Evolutionary conservation across 2,329 filamentous ascomycete species (phyloP).

Genomic region (Diaporthe amygdali): DNA sequence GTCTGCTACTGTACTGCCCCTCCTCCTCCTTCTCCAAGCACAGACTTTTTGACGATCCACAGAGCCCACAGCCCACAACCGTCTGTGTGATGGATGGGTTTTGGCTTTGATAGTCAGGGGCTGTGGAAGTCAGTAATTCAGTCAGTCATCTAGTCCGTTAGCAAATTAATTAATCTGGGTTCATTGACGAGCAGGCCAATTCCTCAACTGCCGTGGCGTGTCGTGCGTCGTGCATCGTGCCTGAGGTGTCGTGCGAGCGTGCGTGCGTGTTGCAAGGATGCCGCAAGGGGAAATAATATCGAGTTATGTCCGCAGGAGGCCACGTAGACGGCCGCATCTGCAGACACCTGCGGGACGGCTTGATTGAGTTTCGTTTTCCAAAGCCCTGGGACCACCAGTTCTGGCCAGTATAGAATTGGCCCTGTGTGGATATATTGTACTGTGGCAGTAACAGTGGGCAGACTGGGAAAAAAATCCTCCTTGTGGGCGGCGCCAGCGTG

Average conservation of each 20-base stretch:
- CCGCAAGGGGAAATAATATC: constrained; percentile 12
- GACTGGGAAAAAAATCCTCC: neutral
- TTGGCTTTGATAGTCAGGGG: neutral
- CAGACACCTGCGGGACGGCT: constrained; percentile 5
- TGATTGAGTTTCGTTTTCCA: constrained; percentile 16
- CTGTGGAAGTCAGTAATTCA: neutral
- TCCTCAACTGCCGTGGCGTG: neutral
- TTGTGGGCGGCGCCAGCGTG: neutral
- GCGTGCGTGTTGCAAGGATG: neutral
- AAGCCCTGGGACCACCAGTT: constrained; percentile 2
- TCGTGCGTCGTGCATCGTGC: neutral
- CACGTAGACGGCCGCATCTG: constrained; percentile 8
- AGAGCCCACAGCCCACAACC: neutral
- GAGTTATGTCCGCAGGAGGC: constrained; percentile 6
- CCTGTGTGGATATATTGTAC: neutral
- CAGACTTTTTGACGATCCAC: neutral
- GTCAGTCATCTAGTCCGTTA: too few relatives aligned
- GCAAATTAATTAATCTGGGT: neutral
- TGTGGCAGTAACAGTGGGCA: neutral
- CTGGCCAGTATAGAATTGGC: neutral
- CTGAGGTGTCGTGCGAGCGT: neutral
- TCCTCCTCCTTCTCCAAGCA: neutral
- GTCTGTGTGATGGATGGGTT: neutral
- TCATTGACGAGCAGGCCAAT: neutral
- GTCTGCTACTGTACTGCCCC: neutral